These are phyloP conservation scores for Xylariaceae sp. DNA, from an alignment of 2,329 filamentous ascomycete species.

Conservation along the genomic window DNA sequence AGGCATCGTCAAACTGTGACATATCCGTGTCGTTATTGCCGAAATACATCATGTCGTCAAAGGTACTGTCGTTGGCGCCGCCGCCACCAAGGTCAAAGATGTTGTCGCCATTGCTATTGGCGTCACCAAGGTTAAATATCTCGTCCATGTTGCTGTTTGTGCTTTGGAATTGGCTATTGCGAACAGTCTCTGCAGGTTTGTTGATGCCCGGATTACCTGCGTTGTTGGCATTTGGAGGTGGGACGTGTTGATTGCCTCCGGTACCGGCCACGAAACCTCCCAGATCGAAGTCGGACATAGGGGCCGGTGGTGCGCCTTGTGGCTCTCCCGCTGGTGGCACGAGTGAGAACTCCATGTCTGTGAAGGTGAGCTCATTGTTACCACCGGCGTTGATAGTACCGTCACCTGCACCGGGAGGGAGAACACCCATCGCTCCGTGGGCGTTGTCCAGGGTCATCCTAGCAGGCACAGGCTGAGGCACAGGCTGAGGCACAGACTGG, in stretches of 20 bases:
- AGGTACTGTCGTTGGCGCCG: constrained; percentile 38
- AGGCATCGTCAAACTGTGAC: constrained; percentile 43
- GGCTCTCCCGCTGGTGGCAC: constrained; percentile 37
- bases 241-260: constrained; percentile 5
- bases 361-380: constrained; percentile 45
- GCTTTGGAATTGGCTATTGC: constrained; percentile 14
- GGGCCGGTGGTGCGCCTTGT: constrained; percentile 26
- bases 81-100: constrained; percentile 36
- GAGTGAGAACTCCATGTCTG: constrained; percentile 52
- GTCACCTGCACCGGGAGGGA: constrained; percentile 11
- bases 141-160: constrained; percentile 37
- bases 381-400: constrained; percentile 14
- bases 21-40: constrained; percentile 40
- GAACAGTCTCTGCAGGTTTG: constrained; percentile 4
- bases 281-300: constrained; percentile 42
- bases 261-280: constrained; percentile 36
- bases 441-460: constrained; percentile 22
- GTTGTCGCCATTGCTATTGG: constrained; percentile 31
- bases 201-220: not conserved
- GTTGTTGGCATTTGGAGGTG: constrained; percentile 9
- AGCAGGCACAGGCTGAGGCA: constrained; percentile 16
- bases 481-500: too few species aligned
- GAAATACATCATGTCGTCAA: constrained; percentile 46
- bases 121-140: constrained; percentile 40
- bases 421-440: constrained; percentile 15